phyloP scores from a whole-genome alignment of 1,284 basidiomycete genomes.

The Cryptococcus depauperatus region DNA sequence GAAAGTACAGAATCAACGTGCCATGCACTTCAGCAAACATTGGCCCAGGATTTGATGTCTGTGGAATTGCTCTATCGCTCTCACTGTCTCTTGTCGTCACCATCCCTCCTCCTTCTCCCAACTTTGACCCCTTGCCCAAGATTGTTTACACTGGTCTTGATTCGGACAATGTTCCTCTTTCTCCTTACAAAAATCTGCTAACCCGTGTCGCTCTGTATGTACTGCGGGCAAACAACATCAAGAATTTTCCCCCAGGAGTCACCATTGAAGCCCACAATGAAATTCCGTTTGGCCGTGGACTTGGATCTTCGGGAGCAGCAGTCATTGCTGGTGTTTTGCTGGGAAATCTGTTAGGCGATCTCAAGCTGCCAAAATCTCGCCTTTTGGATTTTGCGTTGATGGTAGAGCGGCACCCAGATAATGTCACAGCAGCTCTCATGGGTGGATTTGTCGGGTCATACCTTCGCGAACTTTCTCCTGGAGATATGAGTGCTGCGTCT shows the following conservation, averaged over 20 bases:
- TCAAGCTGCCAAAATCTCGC: conserved; percentile 62
- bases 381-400: conserved; percentile 94
- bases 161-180: conserved; percentile 79
- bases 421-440: conserved; percentile 93
- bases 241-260: conserved; percentile 64
- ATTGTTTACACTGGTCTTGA: conserved; percentile 84
- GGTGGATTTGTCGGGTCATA: conserved; percentile 99
- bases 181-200: conserved; percentile 93
- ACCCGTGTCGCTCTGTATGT: conserved; percentile 98
- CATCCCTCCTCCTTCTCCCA: conserved; percentile 38
- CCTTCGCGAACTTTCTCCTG: conserved; percentile 68
- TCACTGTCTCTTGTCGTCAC: conserved; percentile 70
- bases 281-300: conserved; percentile 93
- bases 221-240: conserved; percentile 71
- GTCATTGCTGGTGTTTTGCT: conserved; percentile 93
- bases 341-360: conserved; percentile 69
- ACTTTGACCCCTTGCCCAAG: conserved; percentile 49
- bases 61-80: conserved; percentile 89
- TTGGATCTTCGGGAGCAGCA: conserved; percentile 95
- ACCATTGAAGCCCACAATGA: conserved; percentile 77
- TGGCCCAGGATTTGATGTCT: conserved; percentile 97
- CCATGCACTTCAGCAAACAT: conserved; percentile 98
- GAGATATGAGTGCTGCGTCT: conserved; percentile 67
- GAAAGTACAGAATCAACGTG: conserved; percentile 60
- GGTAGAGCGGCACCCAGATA: conserved; percentile 99